These are phyloP conservation scores for Rehmannia glutinosa DNA, from an alignment of 257 asterid genomes.

Conservation along the genomic window DNA sequence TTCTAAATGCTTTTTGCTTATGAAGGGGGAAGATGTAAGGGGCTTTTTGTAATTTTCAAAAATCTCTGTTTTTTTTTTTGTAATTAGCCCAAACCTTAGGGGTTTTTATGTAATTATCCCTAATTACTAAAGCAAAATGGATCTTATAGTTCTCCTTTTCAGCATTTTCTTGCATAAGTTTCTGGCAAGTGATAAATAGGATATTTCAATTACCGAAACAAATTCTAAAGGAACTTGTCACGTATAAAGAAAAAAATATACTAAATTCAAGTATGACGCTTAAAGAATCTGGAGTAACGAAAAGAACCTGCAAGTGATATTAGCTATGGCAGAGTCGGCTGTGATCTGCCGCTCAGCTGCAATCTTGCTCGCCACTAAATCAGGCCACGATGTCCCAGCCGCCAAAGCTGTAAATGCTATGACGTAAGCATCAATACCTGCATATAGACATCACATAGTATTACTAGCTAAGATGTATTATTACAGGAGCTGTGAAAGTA, in stretches of 20 bases:
- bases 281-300: neutral
- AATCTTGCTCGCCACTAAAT: constrained; percentile 96
- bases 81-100: too few species aligned
- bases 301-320: constrained; percentile 89
- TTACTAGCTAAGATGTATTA: neutral
- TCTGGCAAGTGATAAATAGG: neutral
- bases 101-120: too few species aligned
- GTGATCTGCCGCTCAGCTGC: constrained; percentile 92
- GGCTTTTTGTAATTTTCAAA: too few species aligned
- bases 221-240: neutral
- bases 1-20: too few species aligned
- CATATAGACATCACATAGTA: neutral
- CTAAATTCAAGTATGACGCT: neutral
- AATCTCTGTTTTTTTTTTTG: too few species aligned
- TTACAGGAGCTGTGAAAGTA: neutral
- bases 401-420: constrained; percentile 94
- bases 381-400: constrained; percentile 96
- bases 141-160: too few species aligned
- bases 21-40: too few species aligned
- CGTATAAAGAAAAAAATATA: neutral
- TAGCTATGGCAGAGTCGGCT: constrained; percentile 97
- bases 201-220: neutral
- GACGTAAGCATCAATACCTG: constrained; percentile 73
- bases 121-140: neutral
- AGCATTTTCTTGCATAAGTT: neutral